Base-by-base conservation (phyloP, 139 green algal genomes). In the Medakamo hakoo region DNA sequence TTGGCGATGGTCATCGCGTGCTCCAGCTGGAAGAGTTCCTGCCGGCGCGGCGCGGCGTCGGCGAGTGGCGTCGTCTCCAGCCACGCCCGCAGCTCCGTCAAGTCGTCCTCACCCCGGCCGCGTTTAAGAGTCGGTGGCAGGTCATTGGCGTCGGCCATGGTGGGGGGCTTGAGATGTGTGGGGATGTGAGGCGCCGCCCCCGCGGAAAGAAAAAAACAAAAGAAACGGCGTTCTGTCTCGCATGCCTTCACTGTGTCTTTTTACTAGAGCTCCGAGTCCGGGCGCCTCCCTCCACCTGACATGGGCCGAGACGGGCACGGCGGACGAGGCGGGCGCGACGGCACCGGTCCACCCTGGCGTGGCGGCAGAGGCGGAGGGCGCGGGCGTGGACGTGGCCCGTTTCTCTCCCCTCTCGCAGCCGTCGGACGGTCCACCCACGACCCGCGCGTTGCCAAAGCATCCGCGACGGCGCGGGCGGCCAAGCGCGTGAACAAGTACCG, bases 1-100 rank as follows among this genome's bases (percentile, higher is more conserved):
- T 79, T 68, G 2, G 63, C 71, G 14, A 85, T 64, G 0, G 79
- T 76, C 40, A 76, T 61, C 48, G 80, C 78, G 58, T 85, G 79
- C 30, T 85, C 77, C 9, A 84, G 49, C 3, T 68, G 48, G 18
- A 83, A 56, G 4, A 84, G 58, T 2, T 80, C 64, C 40, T 83
- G 3, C 48, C 27, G 49, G 60, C n/a, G 20, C 23, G 31, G 27
- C 27, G 30, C 60, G 60, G n/a, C 48, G 16, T 21, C 23, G 55
- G 25, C 30, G 26, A 22, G 60, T 16, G 5, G 60, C 32, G 4
- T 25, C 25, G 32, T 52, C 9, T 52, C 40, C 9, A 52, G 40
- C 40, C 40, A 52, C 40, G 40, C 40, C 9, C 40, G 40, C 40
- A 16, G 9, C 9, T 52, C 40, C 9, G 40, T 16, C 9, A 52